Evolutionary conservation across 768 basidiomycete genomes (phyloP).

Genomic region (Chalciporus piperatus): DNA sequence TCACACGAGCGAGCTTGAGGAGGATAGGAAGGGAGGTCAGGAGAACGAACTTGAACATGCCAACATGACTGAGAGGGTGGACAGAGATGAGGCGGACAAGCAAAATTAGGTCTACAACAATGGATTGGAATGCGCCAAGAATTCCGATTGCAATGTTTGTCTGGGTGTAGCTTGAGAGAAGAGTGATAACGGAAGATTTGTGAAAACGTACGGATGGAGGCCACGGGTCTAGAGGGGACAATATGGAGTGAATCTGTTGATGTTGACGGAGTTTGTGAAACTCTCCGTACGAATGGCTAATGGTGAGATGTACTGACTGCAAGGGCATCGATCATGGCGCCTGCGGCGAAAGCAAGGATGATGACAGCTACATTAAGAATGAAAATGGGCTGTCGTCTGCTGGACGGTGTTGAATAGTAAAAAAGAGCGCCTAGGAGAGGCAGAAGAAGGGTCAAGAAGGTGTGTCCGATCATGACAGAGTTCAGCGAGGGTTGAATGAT

Average conservation of each 20-base stretch:
- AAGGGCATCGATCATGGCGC: constrained; percentile 19
- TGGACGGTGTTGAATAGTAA: constrained; percentile 27
- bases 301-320: constrained; percentile 14
- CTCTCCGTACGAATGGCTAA: not conserved
- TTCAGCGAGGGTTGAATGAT: constrained; percentile 21
- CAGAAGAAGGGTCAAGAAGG: constrained; percentile 30
- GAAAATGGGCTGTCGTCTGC: constrained; percentile 28
- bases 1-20: constrained; percentile 28
- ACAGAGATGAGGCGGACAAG: constrained; percentile 29
- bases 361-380: constrained; percentile 26
- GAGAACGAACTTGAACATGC: constrained; percentile 12
- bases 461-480: constrained; percentile 29
- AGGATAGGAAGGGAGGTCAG: constrained; percentile 24
- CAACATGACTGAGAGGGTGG: constrained; percentile 20
- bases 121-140: constrained; percentile 27
- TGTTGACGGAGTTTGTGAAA: constrained; percentile 3
- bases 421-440: constrained; percentile 31
- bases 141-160: constrained; percentile 29
- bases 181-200: not conserved
- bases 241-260: constrained; percentile 28
- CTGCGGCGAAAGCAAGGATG: constrained; percentile 19
- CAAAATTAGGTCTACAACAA: constrained; percentile 29
- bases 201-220: constrained; percentile 15
- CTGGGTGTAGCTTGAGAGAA: constrained; percentile 1
- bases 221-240: constrained; percentile 22